These are phyloP conservation scores for Knufia petricola DNA, from an alignment of 2,329 filamentous ascomycete species.

Conservation along the genomic window DNA sequence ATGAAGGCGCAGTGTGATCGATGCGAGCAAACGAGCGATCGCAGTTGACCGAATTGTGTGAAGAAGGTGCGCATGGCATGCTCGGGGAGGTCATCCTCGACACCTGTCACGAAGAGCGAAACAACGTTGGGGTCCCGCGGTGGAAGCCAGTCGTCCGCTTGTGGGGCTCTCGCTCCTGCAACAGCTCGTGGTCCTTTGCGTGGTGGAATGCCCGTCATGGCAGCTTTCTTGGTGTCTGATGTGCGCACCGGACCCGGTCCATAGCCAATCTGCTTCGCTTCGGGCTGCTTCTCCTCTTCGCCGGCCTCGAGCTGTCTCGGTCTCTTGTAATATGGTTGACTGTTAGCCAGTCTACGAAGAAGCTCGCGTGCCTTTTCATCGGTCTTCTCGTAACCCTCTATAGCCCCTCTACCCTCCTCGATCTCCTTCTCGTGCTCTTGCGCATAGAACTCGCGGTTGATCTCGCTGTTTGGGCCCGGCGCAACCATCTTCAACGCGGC, in stretches of 20 bases:
- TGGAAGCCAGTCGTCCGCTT: conserved; percentile 74
- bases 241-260: conserved; percentile 72
- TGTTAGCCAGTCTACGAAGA: conserved; percentile 72
- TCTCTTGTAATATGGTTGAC: conserved; percentile 91
- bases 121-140: conserved; percentile 78
- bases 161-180: conserved; percentile 66
- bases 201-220: conserved; percentile 36
- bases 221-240: conserved; percentile 42
- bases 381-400: conserved; percentile 91
- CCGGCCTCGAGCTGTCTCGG: conserved; percentile 59
- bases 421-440: conserved; percentile 95
- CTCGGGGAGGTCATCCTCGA: conserved; percentile 93
- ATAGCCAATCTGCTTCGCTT: conserved; percentile 41
- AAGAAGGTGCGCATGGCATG: conserved; percentile 87
- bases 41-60: conserved; percentile 75
- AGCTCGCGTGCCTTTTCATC: conserved; percentile 93
- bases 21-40: conserved; percentile 89
- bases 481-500: conserved; percentile 97
- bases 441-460: conserved; percentile 95
- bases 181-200: conserved; percentile 50
- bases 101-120: conserved; percentile 86
- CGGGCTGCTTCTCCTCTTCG: conserved; percentile 35
- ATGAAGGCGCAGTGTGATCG: conserved; percentile 95
- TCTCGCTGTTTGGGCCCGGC: conserved; percentile 78
- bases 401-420: conserved; percentile 74